Evolutionary conservation across 2,329 filamentous ascomycete species (phyloP), one percentile per base, ranked within the genome.

Genomic region (Rhynchosporium graminicola): DNA sequence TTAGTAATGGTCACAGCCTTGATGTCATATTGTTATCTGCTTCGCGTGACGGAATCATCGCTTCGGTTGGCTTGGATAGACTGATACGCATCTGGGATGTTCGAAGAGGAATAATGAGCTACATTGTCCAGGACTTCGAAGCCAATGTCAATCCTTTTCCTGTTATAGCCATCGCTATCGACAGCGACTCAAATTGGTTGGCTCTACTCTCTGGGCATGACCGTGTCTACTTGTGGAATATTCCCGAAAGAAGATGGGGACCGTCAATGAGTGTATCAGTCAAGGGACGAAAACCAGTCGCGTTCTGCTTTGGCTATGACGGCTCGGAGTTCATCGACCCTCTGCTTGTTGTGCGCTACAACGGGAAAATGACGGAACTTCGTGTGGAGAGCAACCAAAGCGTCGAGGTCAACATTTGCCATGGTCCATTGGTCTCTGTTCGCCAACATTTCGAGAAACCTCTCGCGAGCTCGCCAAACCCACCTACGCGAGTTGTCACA

Each of bases 31-130:
- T 87, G 71, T 76, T 94, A 63, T 76, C 81, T 4, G 80, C 87
- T 15, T 89, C 85, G 6, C 77, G 82, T 1, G 83, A 84, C 57
- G 89, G 89, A 0, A 80, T 88, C 58, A 76, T 93, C 28, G 83
- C 88, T 4, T 90, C 89, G 1, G 82, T 90, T 43, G 88, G 87
- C 0, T 78, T 94, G 0, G 91, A 94, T 70, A 82, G 89, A 54
- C 79, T 81, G 10, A 86, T 92, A 13, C 82, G 85, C 15, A 78
- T 91, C 1, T 91, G 88, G 87, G 79, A 87, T 70, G 73, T 86
- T 20, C 81, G 69, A 13, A 65, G 68, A 26, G 62, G 66, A 5
- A 56, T 81, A 56, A 76, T 77, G 31, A 74, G 80, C 26, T 76
- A 80, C 61, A 67, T 78, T 62, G 71, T 76, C 38, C 69, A 77